Evolutionary conservation across 139 green algal species (phyloP).

Genomic region (Chlamydomonas sphaeroides): DNA sequence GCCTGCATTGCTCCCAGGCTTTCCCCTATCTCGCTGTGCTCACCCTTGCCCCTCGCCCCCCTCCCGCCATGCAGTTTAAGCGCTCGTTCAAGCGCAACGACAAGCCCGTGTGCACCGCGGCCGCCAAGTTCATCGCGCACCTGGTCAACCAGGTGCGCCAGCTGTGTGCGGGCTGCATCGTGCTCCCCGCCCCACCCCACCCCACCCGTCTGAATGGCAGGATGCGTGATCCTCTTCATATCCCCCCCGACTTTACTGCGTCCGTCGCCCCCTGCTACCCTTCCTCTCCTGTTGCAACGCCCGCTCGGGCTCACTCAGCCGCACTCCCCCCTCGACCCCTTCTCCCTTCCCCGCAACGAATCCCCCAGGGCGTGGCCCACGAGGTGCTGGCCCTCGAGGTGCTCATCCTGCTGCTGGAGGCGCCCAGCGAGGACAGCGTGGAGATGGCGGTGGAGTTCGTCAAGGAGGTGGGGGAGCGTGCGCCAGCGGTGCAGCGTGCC

Average conservation of each 20-base stretch:
- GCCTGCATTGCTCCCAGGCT: too few species aligned
- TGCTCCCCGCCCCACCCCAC: too few species aligned
- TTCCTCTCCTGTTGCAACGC: too few species aligned
- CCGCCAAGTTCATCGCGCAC: slow-evolving; percentile 91
- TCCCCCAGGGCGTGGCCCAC: slow-evolving; percentile 46
- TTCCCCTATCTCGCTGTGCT: too few species aligned
- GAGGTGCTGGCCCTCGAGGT: slow-evolving; percentile 92
- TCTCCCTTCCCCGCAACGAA: neutral
- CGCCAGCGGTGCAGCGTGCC: too few species aligned
- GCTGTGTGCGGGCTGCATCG: too few species aligned
- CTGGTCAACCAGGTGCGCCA: slow-evolving; percentile 93
- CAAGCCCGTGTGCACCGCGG: slow-evolving; percentile 89
- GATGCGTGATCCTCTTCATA: too few species aligned
- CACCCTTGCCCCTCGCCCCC: neutral
- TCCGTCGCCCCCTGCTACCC: too few species aligned
- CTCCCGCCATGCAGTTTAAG: slow-evolving; percentile 80
- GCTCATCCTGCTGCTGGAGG: slow-evolving; percentile 92
- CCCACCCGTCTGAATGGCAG: too few species aligned
- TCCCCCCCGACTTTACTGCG: too few species aligned
- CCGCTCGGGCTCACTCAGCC: too few species aligned
- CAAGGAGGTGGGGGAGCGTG: slow-evolving; percentile 85
- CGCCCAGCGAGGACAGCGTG: slow-evolving; percentile 90
- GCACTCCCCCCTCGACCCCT: too few species aligned
- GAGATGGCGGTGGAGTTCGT: slow-evolving; percentile 87
- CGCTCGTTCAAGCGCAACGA: slow-evolving; percentile 96